Evolutionary conservation across 2,329 filamentous ascomycete species (phyloP).

Genomic region (Ilyonectria mors-panacis): DNA sequence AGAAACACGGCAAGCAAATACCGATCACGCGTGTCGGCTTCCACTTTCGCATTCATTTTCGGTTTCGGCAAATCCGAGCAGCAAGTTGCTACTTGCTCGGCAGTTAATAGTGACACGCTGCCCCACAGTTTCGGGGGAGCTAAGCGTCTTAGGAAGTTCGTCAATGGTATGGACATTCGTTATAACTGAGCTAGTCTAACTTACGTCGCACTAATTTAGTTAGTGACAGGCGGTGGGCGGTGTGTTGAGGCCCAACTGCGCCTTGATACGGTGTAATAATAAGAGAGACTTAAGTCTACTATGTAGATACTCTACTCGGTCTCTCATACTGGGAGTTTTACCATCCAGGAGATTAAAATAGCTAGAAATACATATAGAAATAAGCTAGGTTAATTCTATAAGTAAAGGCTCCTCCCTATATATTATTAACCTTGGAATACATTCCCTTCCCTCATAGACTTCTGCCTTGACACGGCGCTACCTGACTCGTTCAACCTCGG

Average conservation of each 20-base stretch:
- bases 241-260: not conserved
- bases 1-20: not conserved
- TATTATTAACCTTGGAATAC: too few species aligned
- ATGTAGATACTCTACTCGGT: too few species aligned
- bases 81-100: not conserved
- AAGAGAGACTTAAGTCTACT: too few species aligned
- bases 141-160: not conserved
- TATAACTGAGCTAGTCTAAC: not conserved
- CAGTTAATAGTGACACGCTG: not conserved
- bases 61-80: not conserved
- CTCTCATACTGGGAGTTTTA: too few species aligned
- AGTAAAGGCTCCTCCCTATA: too few species aligned
- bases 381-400: too few species aligned
- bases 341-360: too few species aligned
- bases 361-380: too few species aligned
- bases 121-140: not conserved
- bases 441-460: too few species aligned
- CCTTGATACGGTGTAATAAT: too few species aligned
- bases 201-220: not conserved
- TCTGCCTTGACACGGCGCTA: too few species aligned
- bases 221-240: not conserved
- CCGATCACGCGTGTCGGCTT: not conserved
- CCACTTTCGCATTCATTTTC: not conserved
- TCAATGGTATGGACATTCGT: too few species aligned
- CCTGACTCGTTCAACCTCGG: not conserved